Conservation (phyloP, 1,284 basidiomycete genomes). For the Uromyces viciae-fabae region DNA sequence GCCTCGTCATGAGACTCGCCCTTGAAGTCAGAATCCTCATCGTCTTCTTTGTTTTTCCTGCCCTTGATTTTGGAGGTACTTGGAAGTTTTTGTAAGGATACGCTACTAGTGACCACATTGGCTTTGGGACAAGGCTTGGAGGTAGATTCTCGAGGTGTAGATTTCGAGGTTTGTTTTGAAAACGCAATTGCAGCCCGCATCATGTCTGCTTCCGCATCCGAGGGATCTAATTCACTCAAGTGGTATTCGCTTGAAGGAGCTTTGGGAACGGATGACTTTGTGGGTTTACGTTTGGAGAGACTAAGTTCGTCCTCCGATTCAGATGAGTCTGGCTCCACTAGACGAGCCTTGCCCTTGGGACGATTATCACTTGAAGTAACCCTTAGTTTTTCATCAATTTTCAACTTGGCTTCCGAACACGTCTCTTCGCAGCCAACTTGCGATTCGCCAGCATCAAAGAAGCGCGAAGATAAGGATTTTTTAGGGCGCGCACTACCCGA, state of each 20-base stretch:
- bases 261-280: background rate
- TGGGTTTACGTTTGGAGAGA: conserved; percentile 8
- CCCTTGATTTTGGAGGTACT: background rate
- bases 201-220: conserved; percentile 32
- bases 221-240: background rate
- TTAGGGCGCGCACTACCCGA: background rate
- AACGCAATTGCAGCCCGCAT: conserved; percentile 31
- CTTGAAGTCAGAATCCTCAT: conserved; percentile 11
- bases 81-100: background rate
- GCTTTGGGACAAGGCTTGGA: background rate
- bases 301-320: background rate
- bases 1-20: background rate
- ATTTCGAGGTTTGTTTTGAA: conserved; percentile 25
- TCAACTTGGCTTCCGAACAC: background rate
- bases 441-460: background rate
- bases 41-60: background rate
- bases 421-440: background rate
- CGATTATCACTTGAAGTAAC: background rate
- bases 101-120: background rate
- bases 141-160: background rate
- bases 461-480: conserved; percentile 16
- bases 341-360: conserved; percentile 8
- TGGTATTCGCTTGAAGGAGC: background rate
- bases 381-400: background rate
- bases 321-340: background rate